These are phyloP conservation scores for Fusarium devonianum DNA, from an alignment of 2,329 filamentous ascomycete species.

Conservation along the genomic window DNA sequence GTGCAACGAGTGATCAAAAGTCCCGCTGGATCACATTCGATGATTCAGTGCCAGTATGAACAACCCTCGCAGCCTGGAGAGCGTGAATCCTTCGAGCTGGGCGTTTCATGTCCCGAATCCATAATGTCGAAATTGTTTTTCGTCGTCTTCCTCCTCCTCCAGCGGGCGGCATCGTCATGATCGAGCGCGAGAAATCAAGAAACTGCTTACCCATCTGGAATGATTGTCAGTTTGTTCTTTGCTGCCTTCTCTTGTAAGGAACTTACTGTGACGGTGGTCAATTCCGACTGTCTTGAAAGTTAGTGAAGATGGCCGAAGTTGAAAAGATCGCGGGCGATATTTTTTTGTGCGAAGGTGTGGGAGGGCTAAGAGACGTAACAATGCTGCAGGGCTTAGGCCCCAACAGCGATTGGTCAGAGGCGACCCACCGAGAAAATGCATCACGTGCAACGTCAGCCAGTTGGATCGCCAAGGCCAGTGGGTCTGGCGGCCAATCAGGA, in stretches of 20 bases:
- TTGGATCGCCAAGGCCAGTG: slow-evolving; percentile 1
- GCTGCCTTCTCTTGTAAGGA: slow-evolving; percentile 43
- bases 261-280: slow-evolving; percentile 60
- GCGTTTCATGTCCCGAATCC: slow-evolving; percentile 7
- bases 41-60: neutral
- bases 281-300: slow-evolving; percentile 53
- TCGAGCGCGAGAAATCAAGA: slow-evolving; percentile 36
- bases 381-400: slow-evolving; percentile 49
- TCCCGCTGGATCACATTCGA: neutral
- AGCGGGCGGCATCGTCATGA: slow-evolving; percentile 37
- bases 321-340: slow-evolving; percentile 47
- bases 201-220: slow-evolving; percentile 67
- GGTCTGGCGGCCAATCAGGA: slow-evolving; percentile 37
- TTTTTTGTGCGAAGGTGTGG: slow-evolving; percentile 54
- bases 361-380: slow-evolving; percentile 47
- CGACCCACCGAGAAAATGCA: slow-evolving; percentile 13
- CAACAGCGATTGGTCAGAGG: slow-evolving; percentile 45
- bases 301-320: slow-evolving; percentile 51
- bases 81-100: slow-evolving; percentile 9
- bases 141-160: slow-evolving; percentile 31
- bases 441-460: slow-evolving; percentile 37
- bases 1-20: slow-evolving; percentile 1
- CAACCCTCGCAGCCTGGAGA: slow-evolving; percentile 1
- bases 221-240: slow-evolving; percentile 48
- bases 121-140: slow-evolving; percentile 32